These are phyloP conservation scores for Neocucurbitaria cava DNA, from an alignment of 2,329 filamentous ascomycete genomes.

Conservation along the genomic window DNA sequence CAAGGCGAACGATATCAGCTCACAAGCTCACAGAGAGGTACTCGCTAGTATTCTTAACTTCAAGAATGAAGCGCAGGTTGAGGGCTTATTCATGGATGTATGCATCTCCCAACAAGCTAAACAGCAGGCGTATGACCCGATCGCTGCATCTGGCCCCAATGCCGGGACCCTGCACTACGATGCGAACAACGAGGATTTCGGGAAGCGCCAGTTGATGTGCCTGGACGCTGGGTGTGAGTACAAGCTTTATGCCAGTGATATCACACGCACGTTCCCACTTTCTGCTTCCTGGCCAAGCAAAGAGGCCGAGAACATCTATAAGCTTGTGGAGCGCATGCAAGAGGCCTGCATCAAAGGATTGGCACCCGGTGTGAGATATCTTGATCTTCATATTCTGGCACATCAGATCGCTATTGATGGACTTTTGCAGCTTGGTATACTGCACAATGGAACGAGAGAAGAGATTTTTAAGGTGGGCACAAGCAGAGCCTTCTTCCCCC, in stretches of 20 bases:
- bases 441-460: slow-evolving; percentile 68
- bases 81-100: slow-evolving; percentile 75
- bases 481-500: slow-evolving; percentile 90
- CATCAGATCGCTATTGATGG: slow-evolving; percentile 75
- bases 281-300: slow-evolving; percentile 70
- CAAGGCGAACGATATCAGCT: slow-evolving; percentile 80
- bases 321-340: slow-evolving; percentile 83
- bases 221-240: slow-evolving; percentile 90
- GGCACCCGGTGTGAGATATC: slow-evolving; percentile 72
- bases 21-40: slow-evolving; percentile 76
- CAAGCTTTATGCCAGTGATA: slow-evolving; percentile 84
- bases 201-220: slow-evolving; percentile 74
- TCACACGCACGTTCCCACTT: slow-evolving; percentile 87
- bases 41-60: slow-evolving; percentile 68
- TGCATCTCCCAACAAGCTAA: slow-evolving; percentile 78
- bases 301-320: slow-evolving; percentile 76
- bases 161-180: slow-evolving; percentile 87
- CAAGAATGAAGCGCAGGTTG: slow-evolving; percentile 80
- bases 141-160: slow-evolving; percentile 83
- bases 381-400: slow-evolving; percentile 75
- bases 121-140: slow-evolving; percentile 85
- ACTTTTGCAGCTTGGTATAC: slow-evolving; percentile 73
- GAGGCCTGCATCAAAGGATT: slow-evolving; percentile 72
- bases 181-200: slow-evolving; percentile 76
- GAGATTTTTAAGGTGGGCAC: slow-evolving; percentile 80